A percentile compares a stretch with the other conserved stretches of the same genome.
phyloP scores from a whole-genome alignment of 495 filamentous ascomycete species.

The Pyrenula aspistea region DNA sequence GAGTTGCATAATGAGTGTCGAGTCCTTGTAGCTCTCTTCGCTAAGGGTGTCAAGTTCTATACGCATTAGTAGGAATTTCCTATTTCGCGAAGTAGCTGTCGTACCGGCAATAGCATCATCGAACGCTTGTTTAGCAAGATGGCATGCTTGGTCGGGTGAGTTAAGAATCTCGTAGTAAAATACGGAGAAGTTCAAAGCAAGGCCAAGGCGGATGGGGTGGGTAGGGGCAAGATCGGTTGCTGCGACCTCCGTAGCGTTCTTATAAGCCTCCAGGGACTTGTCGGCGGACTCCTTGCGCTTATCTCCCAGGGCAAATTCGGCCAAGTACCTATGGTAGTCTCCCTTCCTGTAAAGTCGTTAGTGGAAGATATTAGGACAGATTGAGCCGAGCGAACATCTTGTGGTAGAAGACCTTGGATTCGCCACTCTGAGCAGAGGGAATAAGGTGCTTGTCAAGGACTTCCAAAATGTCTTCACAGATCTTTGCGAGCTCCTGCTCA shows the following conservation, averaged over 20 bases:
- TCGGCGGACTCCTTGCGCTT: conserved; percentile 97
- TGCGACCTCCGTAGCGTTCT: conserved; percentile 98
- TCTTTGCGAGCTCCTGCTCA: conserved; percentile 92
- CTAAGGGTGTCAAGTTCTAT: conserved; percentile 93
- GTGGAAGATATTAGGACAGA: conserved; percentile 6
- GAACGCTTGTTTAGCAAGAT: conserved; percentile 98
- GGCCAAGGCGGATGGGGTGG: conserved; percentile 95
- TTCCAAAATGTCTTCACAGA: conserved; percentile 96
- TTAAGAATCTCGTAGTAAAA: conserved; percentile 99
- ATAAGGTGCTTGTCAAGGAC: conserved; percentile 93
- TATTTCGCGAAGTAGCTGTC: too few species aligned
- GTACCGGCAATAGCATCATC: conserved; percentile 87
- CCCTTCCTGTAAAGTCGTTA: conserved; percentile 66
- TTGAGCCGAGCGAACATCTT: conserved; percentile 73
- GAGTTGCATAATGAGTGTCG: conserved; percentile 98
- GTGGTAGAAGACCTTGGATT: conserved; percentile 99
- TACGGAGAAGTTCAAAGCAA: conserved; percentile 98
- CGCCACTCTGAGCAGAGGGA: conserved; percentile 93
- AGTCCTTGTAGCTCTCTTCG: conserved; percentile 99
- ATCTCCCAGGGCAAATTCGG: conserved; percentile 96
- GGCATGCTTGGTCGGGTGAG: conserved; percentile 96
- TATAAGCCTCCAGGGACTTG: conserved; percentile 97
- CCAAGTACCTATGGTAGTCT: conserved; percentile 98
- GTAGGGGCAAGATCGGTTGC: conserved; percentile 95
- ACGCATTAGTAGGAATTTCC: too few species aligned